Conservation (phyloP, 495 filamentous ascomycete species). For the Bombardia bombarda region DNA sequence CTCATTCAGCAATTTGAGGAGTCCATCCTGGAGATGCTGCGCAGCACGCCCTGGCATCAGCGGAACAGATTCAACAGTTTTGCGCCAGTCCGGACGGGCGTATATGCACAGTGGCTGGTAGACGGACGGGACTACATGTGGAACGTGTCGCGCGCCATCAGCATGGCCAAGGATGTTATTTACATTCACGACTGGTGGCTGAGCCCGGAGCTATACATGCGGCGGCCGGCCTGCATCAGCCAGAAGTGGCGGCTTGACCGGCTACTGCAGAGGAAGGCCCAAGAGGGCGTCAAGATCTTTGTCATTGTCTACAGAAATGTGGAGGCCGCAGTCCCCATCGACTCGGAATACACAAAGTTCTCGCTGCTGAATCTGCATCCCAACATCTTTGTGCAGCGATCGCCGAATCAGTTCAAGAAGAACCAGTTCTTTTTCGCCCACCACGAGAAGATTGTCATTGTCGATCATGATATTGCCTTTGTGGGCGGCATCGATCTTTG, state of each 20-base stretch:
- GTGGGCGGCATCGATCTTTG: conserved; percentile 95
- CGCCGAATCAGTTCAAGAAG: conserved; percentile 94
- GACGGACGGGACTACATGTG: conserved; percentile 99
- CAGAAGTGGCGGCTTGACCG: conserved; percentile 98
- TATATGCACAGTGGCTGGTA: conserved; percentile 94
- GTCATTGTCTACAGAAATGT: conserved; percentile 98
- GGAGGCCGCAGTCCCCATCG: conserved; percentile 94
- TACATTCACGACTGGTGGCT: conserved; percentile 99
- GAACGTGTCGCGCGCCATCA: conserved; percentile 95
- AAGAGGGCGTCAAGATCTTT: conserved; percentile 95
- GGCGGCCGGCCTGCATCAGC: conserved; percentile 89
- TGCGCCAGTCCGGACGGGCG: conserved; percentile 76
- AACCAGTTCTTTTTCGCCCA: conserved; percentile 99
- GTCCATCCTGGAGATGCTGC: conserved; percentile 77
- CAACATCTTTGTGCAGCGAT: conserved; percentile 92
- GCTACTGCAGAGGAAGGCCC: conserved; percentile 86
- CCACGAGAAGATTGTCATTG: conserved; percentile 92
- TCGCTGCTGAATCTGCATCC: conserved; percentile 92
- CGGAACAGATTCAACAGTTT: conserved; percentile 87
- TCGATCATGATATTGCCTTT: conserved; percentile 95
- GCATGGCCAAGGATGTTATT: conserved; percentile 95
- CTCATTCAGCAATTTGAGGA: conserved; percentile 88
- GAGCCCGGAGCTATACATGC: conserved; percentile 93
- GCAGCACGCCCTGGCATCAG: conserved; percentile 70
- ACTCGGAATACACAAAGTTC: conserved; percentile 98